Conservation (phyloP, 2,329 filamentous ascomycete genomes). For the Furcasterigmium sp. region DNA sequence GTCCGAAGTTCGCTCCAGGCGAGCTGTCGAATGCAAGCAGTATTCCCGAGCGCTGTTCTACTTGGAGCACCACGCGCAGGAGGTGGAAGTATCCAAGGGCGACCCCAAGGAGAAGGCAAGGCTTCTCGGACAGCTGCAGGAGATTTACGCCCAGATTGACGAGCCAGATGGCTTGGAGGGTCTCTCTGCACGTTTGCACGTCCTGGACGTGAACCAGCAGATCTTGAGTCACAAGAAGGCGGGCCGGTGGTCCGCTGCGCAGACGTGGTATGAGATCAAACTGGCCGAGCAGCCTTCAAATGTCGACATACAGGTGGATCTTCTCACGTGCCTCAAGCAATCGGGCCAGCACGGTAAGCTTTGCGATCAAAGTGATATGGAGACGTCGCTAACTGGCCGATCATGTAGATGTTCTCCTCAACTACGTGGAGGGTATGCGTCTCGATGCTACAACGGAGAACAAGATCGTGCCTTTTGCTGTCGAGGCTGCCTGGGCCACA, state of each 20-base stretch:
- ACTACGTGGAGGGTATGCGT: slow-evolving; percentile 76
- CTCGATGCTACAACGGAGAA: slow-evolving; percentile 45
- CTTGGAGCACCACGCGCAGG: slow-evolving; percentile 80
- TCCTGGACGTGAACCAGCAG: slow-evolving; percentile 89
- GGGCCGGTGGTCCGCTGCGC: slow-evolving; percentile 87
- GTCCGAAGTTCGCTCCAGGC: slow-evolving; percentile 66
- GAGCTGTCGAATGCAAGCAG: slow-evolving; percentile 90
- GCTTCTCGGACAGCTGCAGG: slow-evolving; percentile 74
- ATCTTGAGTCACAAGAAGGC: slow-evolving; percentile 89
- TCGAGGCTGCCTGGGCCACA: slow-evolving; percentile 89
- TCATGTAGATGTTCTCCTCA: slow-evolving; percentile 69
- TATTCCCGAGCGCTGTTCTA: slow-evolving; percentile 91
- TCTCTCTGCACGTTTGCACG: slow-evolving; percentile 79
- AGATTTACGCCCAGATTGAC: slow-evolving; percentile 96
- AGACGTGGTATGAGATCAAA: slow-evolving; percentile 96
- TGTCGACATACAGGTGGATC: slow-evolving; percentile 70
- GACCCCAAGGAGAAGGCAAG: slow-evolving; percentile 52
- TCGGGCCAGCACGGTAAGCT: slow-evolving; percentile 85
- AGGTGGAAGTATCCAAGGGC: slow-evolving; percentile 37
- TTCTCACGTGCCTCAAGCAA: slow-evolving; percentile 85
- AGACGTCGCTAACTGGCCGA: slow-evolving; percentile 14
- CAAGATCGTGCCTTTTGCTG: slow-evolving; percentile 72
- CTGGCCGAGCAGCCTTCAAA: slow-evolving; percentile 75
- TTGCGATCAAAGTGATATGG: background rate
- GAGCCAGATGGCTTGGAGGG: slow-evolving; percentile 96